Conservation (phyloP, 257 asterid genomes). For the Voacanga thouarsii region DNA sequence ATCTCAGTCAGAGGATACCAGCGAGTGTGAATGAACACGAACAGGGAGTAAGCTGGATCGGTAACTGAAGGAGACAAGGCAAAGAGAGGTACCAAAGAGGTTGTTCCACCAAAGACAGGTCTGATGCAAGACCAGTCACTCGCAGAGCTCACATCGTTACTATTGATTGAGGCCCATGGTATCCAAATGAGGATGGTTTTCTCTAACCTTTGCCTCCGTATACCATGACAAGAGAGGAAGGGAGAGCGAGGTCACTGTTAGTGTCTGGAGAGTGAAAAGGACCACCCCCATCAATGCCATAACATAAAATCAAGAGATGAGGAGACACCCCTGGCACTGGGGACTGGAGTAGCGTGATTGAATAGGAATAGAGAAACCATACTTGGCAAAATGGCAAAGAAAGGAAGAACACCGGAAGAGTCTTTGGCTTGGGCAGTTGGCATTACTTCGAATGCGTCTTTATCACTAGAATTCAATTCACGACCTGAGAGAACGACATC, state of each 20-base stretch:
- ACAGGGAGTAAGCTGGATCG: neutral
- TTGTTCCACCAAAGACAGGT: slow-evolving; percentile 1
- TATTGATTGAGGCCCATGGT: neutral
- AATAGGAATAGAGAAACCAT: neutral
- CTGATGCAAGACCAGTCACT: neutral
- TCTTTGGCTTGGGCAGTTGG: neutral
- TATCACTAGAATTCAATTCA: slow-evolving; percentile 8
- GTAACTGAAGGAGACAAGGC: neutral
- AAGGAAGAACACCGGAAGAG: slow-evolving; percentile 3
- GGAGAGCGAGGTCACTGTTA: slow-evolving; percentile 1
- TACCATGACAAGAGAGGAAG: slow-evolving; percentile 1
- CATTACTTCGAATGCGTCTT: neutral
- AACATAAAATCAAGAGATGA: neutral
- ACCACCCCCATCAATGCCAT: slow-evolving; percentile 19
- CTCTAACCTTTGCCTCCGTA: slow-evolving; percentile 11
- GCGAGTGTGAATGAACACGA: too few relatives aligned
- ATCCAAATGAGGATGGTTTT: neutral
- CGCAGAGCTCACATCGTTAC: neutral
- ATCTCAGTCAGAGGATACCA: too few relatives aligned
- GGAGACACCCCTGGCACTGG: neutral
- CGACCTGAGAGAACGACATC: slow-evolving; percentile 28
- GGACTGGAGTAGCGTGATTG: neutral
- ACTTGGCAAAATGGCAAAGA: slow-evolving; percentile 20
- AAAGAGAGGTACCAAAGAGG: neutral
- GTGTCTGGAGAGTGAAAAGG: slow-evolving; percentile 22